Base-by-base conservation (phyloP, 2,329 filamentous ascomycete species). In the Aspergillus oerlinghausenensis region DNA sequence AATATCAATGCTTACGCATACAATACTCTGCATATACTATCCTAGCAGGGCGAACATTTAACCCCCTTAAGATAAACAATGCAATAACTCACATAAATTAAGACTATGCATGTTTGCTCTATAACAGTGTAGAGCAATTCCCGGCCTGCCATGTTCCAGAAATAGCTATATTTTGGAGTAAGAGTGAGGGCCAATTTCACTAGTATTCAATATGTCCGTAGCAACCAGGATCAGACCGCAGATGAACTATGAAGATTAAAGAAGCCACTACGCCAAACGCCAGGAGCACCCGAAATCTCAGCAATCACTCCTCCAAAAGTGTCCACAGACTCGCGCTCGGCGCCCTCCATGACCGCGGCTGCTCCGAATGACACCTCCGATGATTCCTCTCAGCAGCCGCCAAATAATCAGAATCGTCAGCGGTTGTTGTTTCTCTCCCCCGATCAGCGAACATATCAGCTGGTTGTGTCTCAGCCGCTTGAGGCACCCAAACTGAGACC, bases 361-460 rank as follows among this genome's bases (percentile, higher is more conserved):
- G 69, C 52, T 74, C 71, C 11, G 73, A 74, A 60, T 75, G 73
- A 54, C 70, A 71, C 51, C 72, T 65, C 19, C 70, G 63, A 63
- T 74, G 71, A 5, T 67, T 63, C 52, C 67, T 64, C 23, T 65
- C 67, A 3, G 54, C 67, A 3, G 54, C 57, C n/a, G 54, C 25
- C 26, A 61, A 53, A n/a, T 38, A 54, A 8, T 52, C 52, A 45
- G 51, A 35, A 49, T 40, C 51, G 35, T 54, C 26, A 8, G 50
- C 52, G 17, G 25, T 21, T 23, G 35, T n/a, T 23, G 25, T 23
- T n/a, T 29, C 17, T 23, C 50, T 54, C 9, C 49, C 55, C 14
- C 51, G 52, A n/a, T 59, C 58, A 47, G 58, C 50, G 6, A 40
- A 35, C n/a, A 49, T 17, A 17, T 38, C 49, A 50, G 59, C 54